These are phyloP conservation scores for Leccinum incarnatum DNA, from an alignment of 768 basidiomycete species.

Conservation along the genomic window DNA sequence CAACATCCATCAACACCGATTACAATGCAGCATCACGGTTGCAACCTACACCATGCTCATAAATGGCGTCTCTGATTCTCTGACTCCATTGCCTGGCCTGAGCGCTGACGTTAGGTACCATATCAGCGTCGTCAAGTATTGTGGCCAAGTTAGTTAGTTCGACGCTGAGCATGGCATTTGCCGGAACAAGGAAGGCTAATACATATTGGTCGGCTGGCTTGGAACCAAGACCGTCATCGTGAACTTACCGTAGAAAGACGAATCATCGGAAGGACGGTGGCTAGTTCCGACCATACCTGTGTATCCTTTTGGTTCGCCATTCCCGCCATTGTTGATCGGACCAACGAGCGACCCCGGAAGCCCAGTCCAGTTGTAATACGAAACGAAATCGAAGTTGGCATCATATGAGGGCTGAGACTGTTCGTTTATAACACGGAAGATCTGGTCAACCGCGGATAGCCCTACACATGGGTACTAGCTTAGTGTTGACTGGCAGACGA, in stretches of 20 bases:
- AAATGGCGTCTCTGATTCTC: slow-evolving; percentile 58
- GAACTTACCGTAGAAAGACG: slow-evolving; percentile 58
- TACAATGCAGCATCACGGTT: neutral
- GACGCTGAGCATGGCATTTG: slow-evolving; percentile 81
- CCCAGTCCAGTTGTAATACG: slow-evolving; percentile 83
- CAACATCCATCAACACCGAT: neutral
- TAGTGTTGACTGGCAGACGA: neutral
- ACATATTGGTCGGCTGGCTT: neutral
- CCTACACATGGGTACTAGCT: slow-evolving; percentile 37
- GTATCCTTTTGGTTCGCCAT: slow-evolving; percentile 72
- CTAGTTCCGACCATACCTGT: slow-evolving; percentile 75
- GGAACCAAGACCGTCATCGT: neutral
- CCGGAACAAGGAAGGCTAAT: slow-evolving; percentile 73
- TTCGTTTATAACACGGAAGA: slow-evolving; percentile 74
- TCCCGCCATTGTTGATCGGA: slow-evolving; percentile 62
- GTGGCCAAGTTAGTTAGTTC: slow-evolving; percentile 60
- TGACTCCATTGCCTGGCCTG: slow-evolving; percentile 58
- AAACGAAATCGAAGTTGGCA: slow-evolving; percentile 66
- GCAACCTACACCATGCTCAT: slow-evolving; percentile 52
- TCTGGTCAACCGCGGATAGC: slow-evolving; percentile 63
- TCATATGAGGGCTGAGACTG: slow-evolving; percentile 74
- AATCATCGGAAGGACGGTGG: slow-evolving; percentile 74
- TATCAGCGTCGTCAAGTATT: slow-evolving; percentile 50
- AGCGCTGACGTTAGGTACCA: slow-evolving; percentile 49
- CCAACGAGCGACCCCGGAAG: slow-evolving; percentile 57